Evolutionary conservation across 495 filamentous ascomycete species (phyloP).

Genomic region (Xylaria sp.): DNA sequence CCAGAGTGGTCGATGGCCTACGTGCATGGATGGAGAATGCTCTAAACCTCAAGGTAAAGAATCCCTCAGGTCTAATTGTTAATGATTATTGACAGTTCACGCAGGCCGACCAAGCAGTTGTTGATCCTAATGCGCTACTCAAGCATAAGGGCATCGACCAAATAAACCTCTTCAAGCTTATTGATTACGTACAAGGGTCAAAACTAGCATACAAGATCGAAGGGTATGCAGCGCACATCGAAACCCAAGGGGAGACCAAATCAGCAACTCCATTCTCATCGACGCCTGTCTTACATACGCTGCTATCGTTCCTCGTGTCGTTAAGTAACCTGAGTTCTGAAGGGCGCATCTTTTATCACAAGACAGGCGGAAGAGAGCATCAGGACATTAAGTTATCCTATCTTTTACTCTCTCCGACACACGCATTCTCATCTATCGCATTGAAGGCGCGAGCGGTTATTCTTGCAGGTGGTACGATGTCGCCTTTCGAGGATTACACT

Average conservation of each 20-base stretch:
- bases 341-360: slow-evolving; percentile 83
- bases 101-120: slow-evolving; percentile 63
- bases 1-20: slow-evolving; percentile 80
- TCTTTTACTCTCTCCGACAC: slow-evolving; percentile 90
- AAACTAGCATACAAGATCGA: slow-evolving; percentile 96
- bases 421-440: slow-evolving; percentile 89
- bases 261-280: slow-evolving; percentile 44
- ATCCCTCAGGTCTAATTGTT: background rate
- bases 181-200: slow-evolving; percentile 85
- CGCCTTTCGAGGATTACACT: slow-evolving; percentile 89
- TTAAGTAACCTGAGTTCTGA: slow-evolving; percentile 89
- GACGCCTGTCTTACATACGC: slow-evolving; percentile 79
- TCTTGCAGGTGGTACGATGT: slow-evolving; percentile 96
- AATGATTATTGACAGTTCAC: slow-evolving; percentile 4
- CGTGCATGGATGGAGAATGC: slow-evolving; percentile 66
- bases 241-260: slow-evolving; percentile 49
- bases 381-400: slow-evolving; percentile 74
- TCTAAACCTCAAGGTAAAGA: slow-evolving; percentile 45
- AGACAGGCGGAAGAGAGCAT: slow-evolving; percentile 41
- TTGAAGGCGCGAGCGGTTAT: slow-evolving; percentile 87
- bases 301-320: slow-evolving; percentile 81
- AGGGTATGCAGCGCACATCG: slow-evolving; percentile 72
- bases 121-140: slow-evolving; percentile 70
- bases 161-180: slow-evolving; percentile 89
- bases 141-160: slow-evolving; percentile 90